A percentile compares a stretch with the other conserved stretches of the same genome.
Evolutionary conservation across 805 yeast genomes (phyloP).

Genomic region (Nakazawaea anatomiae): DNA sequence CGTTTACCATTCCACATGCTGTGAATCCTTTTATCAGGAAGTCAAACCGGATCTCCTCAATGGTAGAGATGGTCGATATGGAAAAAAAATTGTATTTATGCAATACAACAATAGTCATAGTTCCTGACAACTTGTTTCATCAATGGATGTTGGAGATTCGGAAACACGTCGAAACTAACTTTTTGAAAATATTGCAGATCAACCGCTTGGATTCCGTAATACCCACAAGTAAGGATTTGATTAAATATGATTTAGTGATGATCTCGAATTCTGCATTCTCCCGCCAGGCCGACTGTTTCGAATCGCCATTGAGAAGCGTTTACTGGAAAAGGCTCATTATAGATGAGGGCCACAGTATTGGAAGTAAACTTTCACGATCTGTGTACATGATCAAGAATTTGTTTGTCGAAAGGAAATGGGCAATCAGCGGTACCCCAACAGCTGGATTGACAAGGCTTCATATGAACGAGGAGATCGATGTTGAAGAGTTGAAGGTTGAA

Average conservation of each 20-base stretch:
- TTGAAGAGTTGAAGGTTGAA: not conserved
- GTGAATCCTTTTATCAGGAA: conserved; percentile 6
- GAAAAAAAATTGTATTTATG: conserved; percentile 33
- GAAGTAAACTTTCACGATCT: conserved; percentile 42
- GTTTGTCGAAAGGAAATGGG: conserved; percentile 61
- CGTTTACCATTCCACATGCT: conserved; percentile 26
- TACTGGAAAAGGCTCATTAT: conserved; percentile 67
- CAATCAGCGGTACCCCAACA: conserved; percentile 73
- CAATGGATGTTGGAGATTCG: conserved; percentile 59
- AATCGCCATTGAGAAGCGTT: conserved; percentile 33
- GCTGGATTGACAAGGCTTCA: conserved; percentile 58
- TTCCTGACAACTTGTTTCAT: conserved; percentile 60
- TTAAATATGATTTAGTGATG: conserved; percentile 47
- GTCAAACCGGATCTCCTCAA: not conserved
- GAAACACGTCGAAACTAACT: conserved; percentile 42
- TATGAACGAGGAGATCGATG: conserved; percentile 30
- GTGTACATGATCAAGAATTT: conserved; percentile 43
- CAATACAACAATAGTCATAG: conserved; percentile 50
- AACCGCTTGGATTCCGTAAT: conserved; percentile 13
- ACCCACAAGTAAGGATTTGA: conserved; percentile 29
- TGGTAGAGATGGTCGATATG: conserved; percentile 15
- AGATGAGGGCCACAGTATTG: conserved; percentile 73
- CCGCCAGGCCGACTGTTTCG: conserved; percentile 26
- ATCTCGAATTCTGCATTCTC: conserved; percentile 43
- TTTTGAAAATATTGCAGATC: conserved; percentile 29